Evolutionary conservation across 352 stramenopile genomes (phyloP).

Genomic region (Phytopythium kandeliae): DNA sequence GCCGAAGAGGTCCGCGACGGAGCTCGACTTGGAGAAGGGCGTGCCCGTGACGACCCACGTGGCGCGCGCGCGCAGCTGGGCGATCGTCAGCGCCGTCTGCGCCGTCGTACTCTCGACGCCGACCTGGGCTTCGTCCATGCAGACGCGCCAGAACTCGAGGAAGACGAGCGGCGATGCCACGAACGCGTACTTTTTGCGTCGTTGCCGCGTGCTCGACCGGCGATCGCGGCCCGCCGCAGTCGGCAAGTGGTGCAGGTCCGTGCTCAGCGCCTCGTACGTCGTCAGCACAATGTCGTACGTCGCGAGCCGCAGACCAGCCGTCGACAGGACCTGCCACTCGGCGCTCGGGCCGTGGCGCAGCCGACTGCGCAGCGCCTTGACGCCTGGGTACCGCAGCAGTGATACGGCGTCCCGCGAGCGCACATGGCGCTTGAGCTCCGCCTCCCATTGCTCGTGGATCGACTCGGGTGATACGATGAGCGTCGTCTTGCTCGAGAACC

Average conservation of each 20-base stretch:
- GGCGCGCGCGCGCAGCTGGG: constrained; percentile 49
- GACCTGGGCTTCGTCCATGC: constrained; percentile 92
- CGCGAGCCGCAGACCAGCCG: constrained; percentile 38
- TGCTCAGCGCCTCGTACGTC: constrained; percentile 84
- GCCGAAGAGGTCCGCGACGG: constrained; percentile 81
- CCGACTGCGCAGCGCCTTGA: constrained; percentile 34
- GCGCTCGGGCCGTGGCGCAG: constrained; percentile 26
- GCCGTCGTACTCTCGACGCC: constrained; percentile 76
- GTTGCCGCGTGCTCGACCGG: constrained; percentile 49
- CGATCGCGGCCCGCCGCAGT: constrained; percentile 28
- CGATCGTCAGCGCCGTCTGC: constrained; percentile 77
- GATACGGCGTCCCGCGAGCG: constrained; percentile 27
- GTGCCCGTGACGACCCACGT: constrained; percentile 91
- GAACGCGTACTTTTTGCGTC: constrained; percentile 75
- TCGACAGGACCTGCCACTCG: constrained; percentile 53
- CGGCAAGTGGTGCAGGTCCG: constrained; percentile 76
- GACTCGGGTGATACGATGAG: constrained; percentile 91
- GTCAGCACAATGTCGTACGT: constrained; percentile 89
- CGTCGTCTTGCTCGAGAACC: constrained; percentile 64
- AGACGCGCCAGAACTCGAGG: constrained; percentile 88
- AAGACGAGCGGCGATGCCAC: constrained; percentile 84
- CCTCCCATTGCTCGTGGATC: constrained; percentile 89
- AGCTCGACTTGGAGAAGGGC: constrained; percentile 46
- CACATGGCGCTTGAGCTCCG: constrained; percentile 84
- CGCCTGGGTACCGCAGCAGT: constrained; percentile 51